Conservation (phyloP, 495 filamentous ascomycete species). For the Aspergillus funiculosus region DNA sequence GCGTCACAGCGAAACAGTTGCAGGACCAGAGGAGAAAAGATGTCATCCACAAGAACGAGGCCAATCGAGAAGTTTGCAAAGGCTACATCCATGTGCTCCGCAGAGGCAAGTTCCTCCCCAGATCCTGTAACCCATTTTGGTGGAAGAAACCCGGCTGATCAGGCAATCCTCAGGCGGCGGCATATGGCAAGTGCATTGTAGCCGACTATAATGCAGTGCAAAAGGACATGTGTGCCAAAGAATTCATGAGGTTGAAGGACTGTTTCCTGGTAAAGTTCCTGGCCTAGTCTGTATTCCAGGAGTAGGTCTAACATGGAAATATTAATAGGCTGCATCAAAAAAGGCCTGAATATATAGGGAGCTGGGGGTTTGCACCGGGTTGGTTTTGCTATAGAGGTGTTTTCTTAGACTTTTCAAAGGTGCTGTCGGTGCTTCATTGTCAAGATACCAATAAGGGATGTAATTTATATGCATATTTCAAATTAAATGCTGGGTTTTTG, state of each 20-base stretch:
- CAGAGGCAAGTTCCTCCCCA: constrained; percentile 53
- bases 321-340: constrained; percentile 35
- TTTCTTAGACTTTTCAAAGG: constrained; percentile 1
- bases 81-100: constrained; percentile 74
- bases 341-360: constrained; percentile 25
- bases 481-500: constrained; percentile 7
- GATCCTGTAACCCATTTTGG: not conserved
- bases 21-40: constrained; percentile 4
- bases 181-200: constrained; percentile 89
- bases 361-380: not conserved
- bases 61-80: constrained; percentile 88
- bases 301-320: constrained; percentile 4
- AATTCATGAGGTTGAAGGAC: constrained; percentile 82
- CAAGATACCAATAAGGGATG: not conserved
- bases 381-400: not conserved
- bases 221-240: constrained; percentile 82
- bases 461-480: not conserved
- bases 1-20: not conserved
- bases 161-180: constrained; percentile 55
- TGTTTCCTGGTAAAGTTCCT: constrained; percentile 68
- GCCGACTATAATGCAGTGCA: constrained; percentile 85
- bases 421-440: not conserved
- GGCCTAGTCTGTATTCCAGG: not conserved
- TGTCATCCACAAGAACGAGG: constrained; percentile 33
- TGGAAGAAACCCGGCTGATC: constrained; percentile 8